Base-by-base conservation (phyloP, 768 basidiomycete species). In the Collybia sp. region DNA sequence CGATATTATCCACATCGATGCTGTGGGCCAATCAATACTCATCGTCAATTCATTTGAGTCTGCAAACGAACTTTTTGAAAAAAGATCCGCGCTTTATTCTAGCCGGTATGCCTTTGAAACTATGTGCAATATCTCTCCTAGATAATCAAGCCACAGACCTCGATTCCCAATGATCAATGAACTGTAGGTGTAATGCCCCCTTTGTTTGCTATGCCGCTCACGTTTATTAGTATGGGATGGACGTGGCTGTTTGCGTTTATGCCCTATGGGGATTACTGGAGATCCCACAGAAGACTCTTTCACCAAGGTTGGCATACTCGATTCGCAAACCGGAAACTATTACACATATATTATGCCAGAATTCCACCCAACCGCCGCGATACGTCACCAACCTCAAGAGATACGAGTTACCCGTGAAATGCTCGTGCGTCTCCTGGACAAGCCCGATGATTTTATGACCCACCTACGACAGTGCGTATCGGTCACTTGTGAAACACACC, bases 381-480 rank as follows among this genome's bases (percentile, higher is more conserved):
- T 25, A 12, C 37, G 41, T 2, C 56, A 42, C 46, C 45, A 36
- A 12, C 55, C 54, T 2, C 46, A 43, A 11, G 53, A 58, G 39
- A 37, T 46, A 5, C 40, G 46, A n/a, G 54, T 53, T 6, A 42
- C 49, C 1, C 51, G 48, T 30, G 43, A 47, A 25, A 37, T 60
- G 5, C 50, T 60, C 30, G 51, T 50, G 8, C 35, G 47, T 16
- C 51, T 70, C 9, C 54, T 67, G 3, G 63, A 67, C 9, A 52
- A 57, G 0, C 73, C 72, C 6, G 63, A 69, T 1, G 63, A 70
- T 20, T 70, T 73, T 47, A 54, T 66, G 51, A 54, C 44, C 8
- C 35, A 40, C 36, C 39, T 43, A 25, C 38, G 25, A 31, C 40
- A 45, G 47, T 45, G 17, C 16, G 39, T 15, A 41, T 15, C 39